Conservation (phyloP, 495 filamentous ascomycete genomes). For the Podospora pseudoanserina region DNA sequence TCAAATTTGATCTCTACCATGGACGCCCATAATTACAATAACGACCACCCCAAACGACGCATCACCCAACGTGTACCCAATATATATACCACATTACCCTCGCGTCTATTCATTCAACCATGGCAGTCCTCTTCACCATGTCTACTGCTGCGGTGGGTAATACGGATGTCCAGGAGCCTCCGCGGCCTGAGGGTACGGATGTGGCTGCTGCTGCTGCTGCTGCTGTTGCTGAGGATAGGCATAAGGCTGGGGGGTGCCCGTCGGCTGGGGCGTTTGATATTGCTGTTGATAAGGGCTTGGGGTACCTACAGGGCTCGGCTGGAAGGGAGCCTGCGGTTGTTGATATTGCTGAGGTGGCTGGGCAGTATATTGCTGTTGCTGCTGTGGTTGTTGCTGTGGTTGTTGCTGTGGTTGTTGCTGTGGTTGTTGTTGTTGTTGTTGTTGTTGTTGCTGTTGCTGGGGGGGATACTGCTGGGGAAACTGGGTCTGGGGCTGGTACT, state of each 20-base stretch:
- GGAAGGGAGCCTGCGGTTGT: constrained; percentile 4
- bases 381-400: constrained; percentile 8
- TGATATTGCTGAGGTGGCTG: constrained; percentile 8
- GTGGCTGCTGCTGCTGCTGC: background rate
- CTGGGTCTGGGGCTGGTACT: constrained; percentile 13
- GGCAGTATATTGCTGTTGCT: background rate
- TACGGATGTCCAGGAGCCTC: constrained; percentile 9
- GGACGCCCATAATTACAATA: background rate
- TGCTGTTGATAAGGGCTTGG: constrained; percentile 10
- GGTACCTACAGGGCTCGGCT: constrained; percentile 4
- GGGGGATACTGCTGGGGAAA: constrained; percentile 23
- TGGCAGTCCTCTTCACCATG: background rate
- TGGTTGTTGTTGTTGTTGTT: constrained; percentile 9
- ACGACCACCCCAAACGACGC: background rate
- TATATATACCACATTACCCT: background rate
- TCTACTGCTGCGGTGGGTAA: constrained; percentile 16
- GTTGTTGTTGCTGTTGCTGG: constrained; percentile 21
- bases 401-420: constrained; percentile 8
- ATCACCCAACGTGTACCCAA: background rate
- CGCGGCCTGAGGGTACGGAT: background rate
- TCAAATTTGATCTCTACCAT: background rate
- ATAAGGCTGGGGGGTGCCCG: constrained; percentile 3
- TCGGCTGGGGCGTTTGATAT: constrained; percentile 14
- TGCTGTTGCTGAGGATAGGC: constrained; percentile 8
- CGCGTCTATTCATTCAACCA: background rate